Evolutionary conservation across 1,284 basidiomycete genomes (phyloP), one percentile per base, ranked within the genome.

Genomic region (Vanrija sp.): DNA sequence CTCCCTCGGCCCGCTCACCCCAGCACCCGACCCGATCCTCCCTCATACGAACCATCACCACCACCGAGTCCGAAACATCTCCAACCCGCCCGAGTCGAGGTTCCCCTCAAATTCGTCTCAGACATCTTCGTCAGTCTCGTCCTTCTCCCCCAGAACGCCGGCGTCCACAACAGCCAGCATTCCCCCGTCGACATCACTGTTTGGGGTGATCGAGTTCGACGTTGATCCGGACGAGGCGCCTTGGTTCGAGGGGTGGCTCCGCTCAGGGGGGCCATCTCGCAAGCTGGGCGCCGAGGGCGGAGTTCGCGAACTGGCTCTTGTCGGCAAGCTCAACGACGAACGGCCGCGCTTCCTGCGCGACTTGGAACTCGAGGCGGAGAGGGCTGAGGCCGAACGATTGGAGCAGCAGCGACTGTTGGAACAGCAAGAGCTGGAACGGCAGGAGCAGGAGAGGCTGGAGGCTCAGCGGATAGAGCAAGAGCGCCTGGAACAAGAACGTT

Each of bases 191-290:
- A 50, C 50, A 24, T 46, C 41, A n/a, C 60, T 73, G 4, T 65
- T 75, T 10, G 73, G 70, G 6, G 67, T 69, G 3, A 71, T 76
- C 25, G 73, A 75, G 47, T 76, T 76, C 54, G 72, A 76, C 47
- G 53, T 76, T 24, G 71, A 73, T 56, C 51, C 60, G 3, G 54
- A 66, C 12, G 56, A 64, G 31, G 74, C 73, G 4, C 59, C 51
- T 15, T 76, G 74, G 74, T 65, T 65, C 42, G 60, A 63, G 18
- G 60, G 60, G 6, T 76, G 67, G 65, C 42, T 56, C n/a, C 36
- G 38, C 44, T 41, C 46, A 8, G 61, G 65, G 3, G 56, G 55
- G 6, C 35, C 50, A 5, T 54, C 56, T 3, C 57, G 52, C 23
- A 50, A 47, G 20, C 47, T 44, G 4, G 54, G 51, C 18, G 47